phyloP scores from a whole-genome alignment of 2,329 filamentous ascomycete species.

The Ophiostoma australiae region DNA sequence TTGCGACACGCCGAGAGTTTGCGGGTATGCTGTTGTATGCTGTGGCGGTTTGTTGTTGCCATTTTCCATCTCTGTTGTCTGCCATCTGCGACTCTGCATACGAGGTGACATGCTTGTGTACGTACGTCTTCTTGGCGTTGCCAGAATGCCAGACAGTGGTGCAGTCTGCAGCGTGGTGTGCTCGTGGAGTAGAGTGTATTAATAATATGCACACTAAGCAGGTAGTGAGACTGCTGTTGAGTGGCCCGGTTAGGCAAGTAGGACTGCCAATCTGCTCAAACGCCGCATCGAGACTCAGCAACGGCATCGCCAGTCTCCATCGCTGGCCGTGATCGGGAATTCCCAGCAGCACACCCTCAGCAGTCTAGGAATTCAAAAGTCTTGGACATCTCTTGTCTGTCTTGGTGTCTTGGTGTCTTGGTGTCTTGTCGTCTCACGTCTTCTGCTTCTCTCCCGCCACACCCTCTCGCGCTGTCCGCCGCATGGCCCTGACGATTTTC shows the following conservation, averaged over 20 bases:
- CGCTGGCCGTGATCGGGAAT: too few relatives aligned
- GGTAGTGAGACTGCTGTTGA: neutral
- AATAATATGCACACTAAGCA: too few relatives aligned
- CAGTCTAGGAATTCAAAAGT: neutral
- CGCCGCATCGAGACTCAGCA: too few relatives aligned
- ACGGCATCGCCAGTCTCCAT: too few relatives aligned
- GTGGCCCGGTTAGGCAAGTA: neutral
- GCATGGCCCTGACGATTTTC: neutral
- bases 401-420: neutral
- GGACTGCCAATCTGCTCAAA: neutral
- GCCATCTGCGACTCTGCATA: too few relatives aligned
- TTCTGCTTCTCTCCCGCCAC: neutral
- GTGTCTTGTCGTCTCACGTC: neutral
- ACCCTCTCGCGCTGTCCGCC: neutral
- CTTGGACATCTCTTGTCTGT: slow-evolving; percentile 9
- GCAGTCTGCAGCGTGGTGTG: too few relatives aligned
- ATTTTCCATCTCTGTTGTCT: too few relatives aligned
- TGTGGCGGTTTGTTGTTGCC: too few relatives aligned
- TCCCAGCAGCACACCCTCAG: neutral
- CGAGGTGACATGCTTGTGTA: neutral
- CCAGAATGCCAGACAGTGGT: neutral
- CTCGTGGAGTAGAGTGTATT: too few relatives aligned
- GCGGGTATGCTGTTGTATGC: neutral
- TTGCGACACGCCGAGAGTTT: slow-evolving; percentile 14
- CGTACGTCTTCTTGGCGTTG: neutral